Base-by-base conservation (phyloP, 2,329 filamentous ascomycete species). In the Talaromyces sp. region DNA sequence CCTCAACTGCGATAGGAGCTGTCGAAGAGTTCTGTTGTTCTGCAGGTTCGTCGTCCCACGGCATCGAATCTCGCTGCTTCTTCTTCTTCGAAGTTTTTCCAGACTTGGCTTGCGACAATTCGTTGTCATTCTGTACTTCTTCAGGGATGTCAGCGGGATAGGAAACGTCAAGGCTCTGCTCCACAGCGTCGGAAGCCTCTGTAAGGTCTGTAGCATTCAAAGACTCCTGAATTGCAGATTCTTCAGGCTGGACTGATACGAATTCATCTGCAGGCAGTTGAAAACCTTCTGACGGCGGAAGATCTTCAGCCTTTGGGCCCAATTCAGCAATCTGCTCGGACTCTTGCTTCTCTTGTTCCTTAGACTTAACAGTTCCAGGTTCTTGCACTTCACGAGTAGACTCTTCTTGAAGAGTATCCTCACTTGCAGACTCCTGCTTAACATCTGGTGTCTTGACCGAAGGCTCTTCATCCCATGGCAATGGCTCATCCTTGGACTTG, bases 1-100 rank as follows among this genome's bases (percentile, higher is more conserved):
- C 58, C 10, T 62, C 33, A 11, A 19, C 45, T 37, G 45, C 4
- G 22, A 24, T 2, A 35, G 47, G 8, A 13, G 16, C 14, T 10
- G 47, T n/a, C 3, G 56, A 39, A 41, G 56, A 16, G 9, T 56
- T 22, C 9, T 63, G 47, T 16, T 35, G 54, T 54, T 60, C 60
- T 56, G 27, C 10, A 58, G 59, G 27, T 27, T 69, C 70, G 47
- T 39, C 33, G 6, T 73, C 73, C 65, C 73, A 73, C 3, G 68
- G 68, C 33, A 71, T 67, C 31, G 70, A 71, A 43, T 73, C 69
- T 31, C 69, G 67, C 59, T 72, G 73, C 64, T 78, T 80, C 71
- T 79, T 79, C 22, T 72, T 71, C 68, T 77, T 78, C 2, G 66
- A 67, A 63, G 74, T 78, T 63, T 70, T 74, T 49, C 67, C 68